Conservation (phyloP, 2,329 filamentous ascomycete species). For the Verticillium nonalfalfae region DNA sequence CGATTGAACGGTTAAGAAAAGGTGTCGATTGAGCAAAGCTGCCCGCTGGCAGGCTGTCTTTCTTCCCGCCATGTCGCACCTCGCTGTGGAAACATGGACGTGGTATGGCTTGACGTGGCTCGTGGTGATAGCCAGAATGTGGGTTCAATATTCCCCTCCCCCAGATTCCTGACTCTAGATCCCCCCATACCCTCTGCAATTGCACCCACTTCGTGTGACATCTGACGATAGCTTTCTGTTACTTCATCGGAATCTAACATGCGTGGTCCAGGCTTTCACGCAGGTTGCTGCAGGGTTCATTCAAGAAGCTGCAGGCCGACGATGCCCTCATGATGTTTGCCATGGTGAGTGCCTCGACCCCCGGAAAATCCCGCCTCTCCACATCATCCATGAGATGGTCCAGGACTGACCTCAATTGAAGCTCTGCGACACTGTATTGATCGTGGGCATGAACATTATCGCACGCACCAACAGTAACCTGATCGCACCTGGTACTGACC, state of each 20-base stretch:
- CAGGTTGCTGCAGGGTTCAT: constrained; percentile 31
- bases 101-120: constrained; percentile 35
- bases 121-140: constrained; percentile 33
- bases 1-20: not conserved
- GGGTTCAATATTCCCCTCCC: constrained; percentile 11
- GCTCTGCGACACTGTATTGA: constrained; percentile 46
- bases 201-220: not conserved
- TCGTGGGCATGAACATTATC: constrained; percentile 48
- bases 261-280: constrained; percentile 25
- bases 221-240: not conserved
- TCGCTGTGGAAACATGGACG: constrained; percentile 33
- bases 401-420: constrained; percentile 10
- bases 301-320: constrained; percentile 44
- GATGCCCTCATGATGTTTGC: constrained; percentile 50
- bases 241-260: not conserved
- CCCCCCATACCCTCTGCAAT: not conserved
- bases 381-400: not conserved
- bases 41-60: not conserved
- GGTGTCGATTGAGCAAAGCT: not conserved
- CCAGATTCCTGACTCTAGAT: not conserved
- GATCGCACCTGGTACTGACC: constrained; percentile 40
- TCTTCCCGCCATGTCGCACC: constrained; percentile 17
- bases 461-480: constrained; percentile 52
- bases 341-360: constrained; percentile 28
- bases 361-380: not conserved